phyloP scores from a whole-genome alignment of 2,329 filamentous ascomycete species.

The Chaetomium strumarium region DNA sequence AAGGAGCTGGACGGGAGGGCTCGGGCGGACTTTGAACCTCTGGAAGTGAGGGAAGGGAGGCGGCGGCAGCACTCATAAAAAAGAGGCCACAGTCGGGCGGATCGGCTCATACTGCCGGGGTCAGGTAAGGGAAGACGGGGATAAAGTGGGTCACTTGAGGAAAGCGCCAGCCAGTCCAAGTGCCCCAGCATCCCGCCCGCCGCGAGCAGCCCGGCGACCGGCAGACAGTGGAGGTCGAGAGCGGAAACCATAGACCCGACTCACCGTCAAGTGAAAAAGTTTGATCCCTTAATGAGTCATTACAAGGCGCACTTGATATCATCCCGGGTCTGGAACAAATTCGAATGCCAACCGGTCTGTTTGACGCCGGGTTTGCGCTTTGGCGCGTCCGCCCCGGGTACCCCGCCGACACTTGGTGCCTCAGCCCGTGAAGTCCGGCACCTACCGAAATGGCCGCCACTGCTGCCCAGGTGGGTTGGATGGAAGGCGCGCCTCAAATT shows the following conservation, averaged over 20 bases:
- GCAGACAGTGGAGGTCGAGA: not conserved
- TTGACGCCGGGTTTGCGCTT: not conserved
- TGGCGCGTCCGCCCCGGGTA: slow-evolving; percentile 14
- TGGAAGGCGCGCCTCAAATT: not conserved
- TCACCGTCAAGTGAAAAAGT: too few relatives aligned
- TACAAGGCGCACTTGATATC: too few relatives aligned
- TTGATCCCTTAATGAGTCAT: not conserved
- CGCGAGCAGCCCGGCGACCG: slow-evolving; percentile 14
- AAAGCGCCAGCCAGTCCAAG: slow-evolving; percentile 14
- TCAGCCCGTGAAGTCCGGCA: slow-evolving; percentile 13
- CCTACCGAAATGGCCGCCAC: not conserved
- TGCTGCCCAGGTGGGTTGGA: too few relatives aligned
- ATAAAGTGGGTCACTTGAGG: slow-evolving; percentile 21
- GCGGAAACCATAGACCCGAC: too few relatives aligned
- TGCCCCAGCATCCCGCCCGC: slow-evolving; percentile 6
- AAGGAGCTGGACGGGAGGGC: slow-evolving; percentile 18
- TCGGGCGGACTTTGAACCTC: slow-evolving; percentile 25
- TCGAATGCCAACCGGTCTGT: too few relatives aligned
- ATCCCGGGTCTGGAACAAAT: too few relatives aligned
- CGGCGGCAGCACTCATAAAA: slow-evolving; percentile 26
- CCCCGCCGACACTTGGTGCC: slow-evolving; percentile 9
- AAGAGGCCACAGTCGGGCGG: slow-evolving; percentile 26
- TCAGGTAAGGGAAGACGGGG: slow-evolving; percentile 20
- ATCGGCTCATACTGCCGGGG: slow-evolving; percentile 30
- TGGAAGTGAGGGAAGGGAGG: slow-evolving; percentile 26